phyloP scores from a whole-genome alignment of 176 grass and related monocot species.

The Zizania latifolia region DNA sequence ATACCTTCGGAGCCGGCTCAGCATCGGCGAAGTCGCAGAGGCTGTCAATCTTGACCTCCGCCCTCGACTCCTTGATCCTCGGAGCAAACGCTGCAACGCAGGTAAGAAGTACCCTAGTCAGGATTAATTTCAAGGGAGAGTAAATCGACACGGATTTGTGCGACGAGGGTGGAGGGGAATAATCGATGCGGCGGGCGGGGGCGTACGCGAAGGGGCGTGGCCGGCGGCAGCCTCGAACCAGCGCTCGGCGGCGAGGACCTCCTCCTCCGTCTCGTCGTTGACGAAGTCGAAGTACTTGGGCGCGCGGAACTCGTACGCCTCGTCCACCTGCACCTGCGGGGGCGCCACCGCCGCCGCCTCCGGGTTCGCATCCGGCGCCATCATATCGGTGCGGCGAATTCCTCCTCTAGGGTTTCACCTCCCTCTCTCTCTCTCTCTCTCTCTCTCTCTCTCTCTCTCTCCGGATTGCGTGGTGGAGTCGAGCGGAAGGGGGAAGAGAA shows the following conservation, averaged over 20 bases:
- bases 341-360: slow-evolving; percentile 6
- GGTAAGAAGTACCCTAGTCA: background rate
- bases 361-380: slow-evolving; percentile 34
- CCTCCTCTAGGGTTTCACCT: background rate
- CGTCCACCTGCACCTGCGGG: slow-evolving; percentile 44
- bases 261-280: slow-evolving; percentile 56
- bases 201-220: slow-evolving; percentile 82
- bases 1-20: slow-evolving; percentile 48
- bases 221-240: slow-evolving; percentile 73
- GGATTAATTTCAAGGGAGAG: background rate
- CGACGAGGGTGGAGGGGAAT: background rate
- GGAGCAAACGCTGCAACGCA: slow-evolving; percentile 55
- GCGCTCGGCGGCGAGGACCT: slow-evolving; percentile 50
- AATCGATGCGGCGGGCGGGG: background rate
- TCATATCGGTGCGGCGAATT: slow-evolving; percentile 2
- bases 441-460: background rate
- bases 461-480: background rate
- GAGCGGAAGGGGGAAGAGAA: background rate
- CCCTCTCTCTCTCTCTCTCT: background rate
- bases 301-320: slow-evolving; percentile 80
- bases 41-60: slow-evolving; percentile 42
- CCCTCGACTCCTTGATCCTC: slow-evolving; percentile 63
- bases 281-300: slow-evolving; percentile 84
- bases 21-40: slow-evolving; percentile 58
- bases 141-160: background rate